Evolutionary conservation across 495 filamentous ascomycete species (phyloP).

Genomic region (Neurospora africana): DNA sequence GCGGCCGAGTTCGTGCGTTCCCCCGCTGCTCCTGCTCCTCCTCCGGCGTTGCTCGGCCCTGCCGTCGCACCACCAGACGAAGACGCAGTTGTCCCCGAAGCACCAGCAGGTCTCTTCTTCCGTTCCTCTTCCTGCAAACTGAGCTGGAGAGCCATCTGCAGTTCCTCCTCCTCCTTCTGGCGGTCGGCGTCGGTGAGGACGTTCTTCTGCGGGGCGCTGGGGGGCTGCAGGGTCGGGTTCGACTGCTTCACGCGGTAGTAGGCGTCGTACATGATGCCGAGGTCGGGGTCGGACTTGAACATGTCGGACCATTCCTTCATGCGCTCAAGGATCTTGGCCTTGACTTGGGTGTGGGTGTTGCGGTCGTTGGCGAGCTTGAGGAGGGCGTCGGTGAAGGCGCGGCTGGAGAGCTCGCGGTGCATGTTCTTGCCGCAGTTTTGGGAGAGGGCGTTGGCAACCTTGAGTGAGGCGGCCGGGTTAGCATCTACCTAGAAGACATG

Average conservation of each 20-base stretch:
- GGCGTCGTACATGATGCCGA: constrained; percentile 96
- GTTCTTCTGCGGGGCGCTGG: constrained; percentile 83
- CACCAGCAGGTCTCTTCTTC: constrained; percentile 35
- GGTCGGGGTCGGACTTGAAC: constrained; percentile 81
- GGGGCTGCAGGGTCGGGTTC: constrained; percentile 88
- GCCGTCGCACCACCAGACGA: background rate
- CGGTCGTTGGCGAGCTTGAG: constrained; percentile 83
- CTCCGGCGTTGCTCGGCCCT: background rate
- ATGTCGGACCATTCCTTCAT: constrained; percentile 95
- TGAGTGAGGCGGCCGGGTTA: background rate
- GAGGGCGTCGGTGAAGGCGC: constrained; percentile 92
- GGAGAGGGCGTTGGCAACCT: constrained; percentile 85
- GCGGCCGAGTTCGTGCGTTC: constrained; percentile 8
- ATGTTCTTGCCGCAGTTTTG: constrained; percentile 90
- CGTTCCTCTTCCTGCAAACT: constrained; percentile 74
- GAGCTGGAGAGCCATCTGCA: constrained; percentile 89
- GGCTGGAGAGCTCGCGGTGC: constrained; percentile 85
- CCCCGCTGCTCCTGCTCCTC: constrained; percentile 9
- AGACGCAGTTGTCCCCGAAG: constrained; percentile 6
- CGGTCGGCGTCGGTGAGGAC: constrained; percentile 83
- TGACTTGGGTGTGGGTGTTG: constrained; percentile 94
- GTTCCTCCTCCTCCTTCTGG: constrained; percentile 92
- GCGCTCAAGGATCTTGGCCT: constrained; percentile 89
- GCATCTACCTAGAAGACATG: background rate
- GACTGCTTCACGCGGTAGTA: constrained; percentile 73